Base-by-base conservation (phyloP, 345 rosid genomes). In the Hypericum androsaemum region DNA sequence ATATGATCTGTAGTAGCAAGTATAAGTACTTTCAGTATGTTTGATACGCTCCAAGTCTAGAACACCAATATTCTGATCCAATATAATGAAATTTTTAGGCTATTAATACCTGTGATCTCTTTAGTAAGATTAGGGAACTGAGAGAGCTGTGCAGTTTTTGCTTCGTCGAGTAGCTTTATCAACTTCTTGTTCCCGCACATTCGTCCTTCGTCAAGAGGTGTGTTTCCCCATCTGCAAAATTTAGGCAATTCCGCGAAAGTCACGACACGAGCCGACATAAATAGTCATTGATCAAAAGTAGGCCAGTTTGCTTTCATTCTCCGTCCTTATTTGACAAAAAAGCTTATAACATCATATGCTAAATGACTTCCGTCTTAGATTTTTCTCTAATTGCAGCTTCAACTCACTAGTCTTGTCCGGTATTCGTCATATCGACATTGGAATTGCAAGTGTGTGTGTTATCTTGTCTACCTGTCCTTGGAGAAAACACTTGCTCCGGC, bases 111-210 rank as follows among this genome's bases (percentile, higher is more conserved):
- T 64, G 60, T 68, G 49, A 40, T 61, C 57, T 65, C 73, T 46
- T 50, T 73, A 50, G 74, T 49, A 60, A 55, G 37, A 47, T 57
- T 15, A 10, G 70, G 63, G 22, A 61, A 53, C 56, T 74, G 79
- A 50, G 71, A 65, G 37, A 69, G 43, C 57, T 72, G 83, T 58
- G 67, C 10, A 3, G 63, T 56, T 67, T 79, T 82, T 15, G 83
- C 78, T 42, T 76, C 78, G 75, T 88, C 92, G 32, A 94, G 77
- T 61, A 94, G 68, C 68, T 65, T 77, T 61, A 88, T 82, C 73
- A 94, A 66, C 17, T 80, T 86, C 71, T 82, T 88, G 79, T 86
- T 88, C 58, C 97, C 95, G 12, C 81, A 77, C 61, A 65, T 68
- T 55, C 74, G 69, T 1, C 76, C 79, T 71, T 86, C 99, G 41